Percentiles rank a stretch among this genome's conserved stretches.
phyloP scores from a whole-genome alignment of 129 eudicot genomes.

The Flaveria linearis region DNA sequence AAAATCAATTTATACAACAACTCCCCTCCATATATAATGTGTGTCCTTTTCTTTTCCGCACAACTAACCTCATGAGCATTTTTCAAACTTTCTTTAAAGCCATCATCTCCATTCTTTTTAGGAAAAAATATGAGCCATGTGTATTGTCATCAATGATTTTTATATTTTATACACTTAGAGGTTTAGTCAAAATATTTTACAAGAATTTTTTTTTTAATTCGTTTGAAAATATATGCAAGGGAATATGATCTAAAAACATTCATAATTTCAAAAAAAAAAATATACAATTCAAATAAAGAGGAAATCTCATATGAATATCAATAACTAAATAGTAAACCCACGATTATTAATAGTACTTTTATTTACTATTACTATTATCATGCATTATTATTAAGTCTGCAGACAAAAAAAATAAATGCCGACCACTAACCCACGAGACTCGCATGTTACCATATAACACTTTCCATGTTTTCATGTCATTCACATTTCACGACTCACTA shows the following conservation, averaged over 20 bases:
- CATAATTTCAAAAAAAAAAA: not conserved
- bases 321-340: not conserved
- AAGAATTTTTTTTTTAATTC: not conserved
- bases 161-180: too few species aligned
- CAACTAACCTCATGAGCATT: constrained; percentile 2
- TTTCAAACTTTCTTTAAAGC: not conserved
- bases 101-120: not conserved
- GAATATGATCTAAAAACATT: not conserved
- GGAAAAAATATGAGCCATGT: not conserved
- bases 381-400: not conserved
- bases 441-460: constrained; percentile 25
- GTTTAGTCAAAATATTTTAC: not conserved
- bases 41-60: not conserved
- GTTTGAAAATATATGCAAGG: not conserved
- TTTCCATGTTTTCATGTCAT: constrained; percentile 24
- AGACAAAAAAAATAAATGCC: not conserved
- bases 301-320: too few species aligned
- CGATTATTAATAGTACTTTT: not conserved
- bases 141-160: not conserved
- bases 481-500: not conserved
- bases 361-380: not conserved
- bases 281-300: not conserved
- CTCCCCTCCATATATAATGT: not conserved
- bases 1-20: not conserved
- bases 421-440: constrained; percentile 11